Base-by-base conservation (phyloP, 116 monocot species). In the Thalassia testudinum region DNA sequence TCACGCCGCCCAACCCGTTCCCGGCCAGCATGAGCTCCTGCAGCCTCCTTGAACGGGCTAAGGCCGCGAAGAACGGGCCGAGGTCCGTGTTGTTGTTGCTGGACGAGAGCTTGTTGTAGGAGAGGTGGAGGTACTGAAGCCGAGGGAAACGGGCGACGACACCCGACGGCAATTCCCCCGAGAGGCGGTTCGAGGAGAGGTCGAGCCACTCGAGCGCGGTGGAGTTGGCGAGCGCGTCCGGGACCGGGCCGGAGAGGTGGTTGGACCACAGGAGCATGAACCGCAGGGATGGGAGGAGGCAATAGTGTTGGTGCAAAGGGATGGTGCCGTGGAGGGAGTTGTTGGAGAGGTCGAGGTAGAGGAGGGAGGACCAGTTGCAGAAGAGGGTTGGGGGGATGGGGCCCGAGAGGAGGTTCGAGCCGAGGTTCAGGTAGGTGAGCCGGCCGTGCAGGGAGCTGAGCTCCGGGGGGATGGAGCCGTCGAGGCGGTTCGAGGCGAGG, bases 11-110 rank as follows among this genome's bases (percentile, higher is more conserved):
- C 15, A 92, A 54, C n/a, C 59, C 51, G 52, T 80, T 86, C 42
- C 77, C 82, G 1, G 86, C 86, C 15, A 92, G 59, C 37, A 82
- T 82, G 8, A 92, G 60, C 58, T 92, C 92, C 57, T 70, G 62
- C 54, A 92, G 60, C n/a, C 21, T 21, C 66, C 83, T 72, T 44
- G 73, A 78, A 5, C 42, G 15, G 27, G 56, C 53, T n/a, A 82
- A 67, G 2, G 81, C 69, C 10, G 75, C 68, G 21, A 93, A 75
- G 62, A 87, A 87, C 0, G 80, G 72, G 0, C 37, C 47, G 26
- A 92, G 67, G 47, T 80, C 55, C 11, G 66, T 59, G 56, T 77
- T 72, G 7, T 4, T 17, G 11, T 45, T 58, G 22, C 52, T 44
- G 57, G 63, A 74, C 1, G 72, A 66, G 2, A 87, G 34, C 47